Evolutionary conservation across 2,329 filamentous ascomycete species (phyloP).

Genomic region (Hymenoscyphus scutula): DNA sequence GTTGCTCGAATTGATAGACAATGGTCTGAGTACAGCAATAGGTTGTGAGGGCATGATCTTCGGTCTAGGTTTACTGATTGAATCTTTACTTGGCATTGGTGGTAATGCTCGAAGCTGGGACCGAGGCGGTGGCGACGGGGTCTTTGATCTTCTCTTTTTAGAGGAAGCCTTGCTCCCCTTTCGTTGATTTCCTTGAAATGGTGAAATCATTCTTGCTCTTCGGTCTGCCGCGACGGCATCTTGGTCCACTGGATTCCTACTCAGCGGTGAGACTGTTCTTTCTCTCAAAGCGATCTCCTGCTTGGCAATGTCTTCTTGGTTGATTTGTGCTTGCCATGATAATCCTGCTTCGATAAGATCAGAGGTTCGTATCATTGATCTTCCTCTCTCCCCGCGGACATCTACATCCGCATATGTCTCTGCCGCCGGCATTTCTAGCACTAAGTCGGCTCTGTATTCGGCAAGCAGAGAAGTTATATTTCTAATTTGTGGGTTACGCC

Average conservation of each 20-base stretch:
- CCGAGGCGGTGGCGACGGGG: constrained; percentile 6
- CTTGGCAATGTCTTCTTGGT: neutral
- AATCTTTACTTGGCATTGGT: no score
- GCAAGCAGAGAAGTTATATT: constrained; percentile 16
- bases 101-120: neutral
- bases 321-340: constrained; percentile 11
- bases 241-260: constrained; percentile 10
- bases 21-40: neutral
- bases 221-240: neutral
- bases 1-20: neutral
- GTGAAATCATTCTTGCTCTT: constrained; percentile 17
- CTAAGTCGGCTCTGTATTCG: neutral
- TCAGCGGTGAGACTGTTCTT: constrained; percentile 7
- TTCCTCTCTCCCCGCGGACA: constrained; percentile 13
- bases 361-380: constrained; percentile 25
- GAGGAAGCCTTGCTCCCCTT: constrained; percentile 7
- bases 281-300: neutral
- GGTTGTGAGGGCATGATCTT: neutral
- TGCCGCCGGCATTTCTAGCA: neutral
- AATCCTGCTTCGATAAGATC: constrained; percentile 22
- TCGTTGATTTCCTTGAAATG: constrained; percentile 18
- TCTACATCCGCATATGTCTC: constrained; percentile 1
- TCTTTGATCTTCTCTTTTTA: constrained; percentile 9
- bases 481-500: constrained; percentile 5
- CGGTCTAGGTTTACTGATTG: neutral